Conservation (phyloP, 352 stramenopile genomes). For the Thraustochytrium striatum region DNA sequence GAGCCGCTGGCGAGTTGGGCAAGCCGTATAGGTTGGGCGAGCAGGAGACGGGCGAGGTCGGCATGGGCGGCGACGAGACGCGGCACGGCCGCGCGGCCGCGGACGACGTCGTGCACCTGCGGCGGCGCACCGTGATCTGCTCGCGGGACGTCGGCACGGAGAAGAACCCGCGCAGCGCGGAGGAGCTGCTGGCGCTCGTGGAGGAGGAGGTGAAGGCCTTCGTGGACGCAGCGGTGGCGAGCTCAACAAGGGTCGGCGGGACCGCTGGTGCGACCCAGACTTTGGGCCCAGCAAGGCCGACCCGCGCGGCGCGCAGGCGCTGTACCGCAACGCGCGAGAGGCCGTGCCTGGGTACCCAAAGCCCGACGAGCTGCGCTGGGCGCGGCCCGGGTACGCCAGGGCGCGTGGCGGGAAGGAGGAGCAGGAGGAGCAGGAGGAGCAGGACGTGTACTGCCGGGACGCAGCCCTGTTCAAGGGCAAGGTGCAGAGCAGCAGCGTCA, state of each 20-base stretch:
- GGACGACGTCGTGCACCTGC: not conserved
- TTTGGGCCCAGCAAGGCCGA: constrained; percentile 26
- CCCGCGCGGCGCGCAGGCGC: not conserved
- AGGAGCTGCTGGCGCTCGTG: not conserved
- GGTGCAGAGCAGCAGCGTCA: not conserved
- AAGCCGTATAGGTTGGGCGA: too few relatives aligned
- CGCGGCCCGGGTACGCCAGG: constrained; percentile 3
- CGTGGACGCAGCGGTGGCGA: not conserved
- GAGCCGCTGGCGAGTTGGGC: too few relatives aligned
- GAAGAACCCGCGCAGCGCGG: not conserved
- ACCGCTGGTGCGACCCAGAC: constrained; percentile 29
- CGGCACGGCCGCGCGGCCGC: too few relatives aligned
- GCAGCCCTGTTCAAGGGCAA: not conserved
- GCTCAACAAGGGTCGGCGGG: not conserved
- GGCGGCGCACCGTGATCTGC: not conserved
- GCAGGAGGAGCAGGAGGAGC: not conserved
- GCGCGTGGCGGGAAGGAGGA: not conserved
- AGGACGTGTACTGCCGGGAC: not conserved
- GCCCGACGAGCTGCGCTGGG: constrained; percentile 14
- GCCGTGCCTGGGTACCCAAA: constrained; percentile 9
- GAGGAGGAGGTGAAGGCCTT: not conserved
- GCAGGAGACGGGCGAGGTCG: too few relatives aligned
- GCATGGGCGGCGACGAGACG: too few relatives aligned
- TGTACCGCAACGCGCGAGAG: constrained; percentile 16
- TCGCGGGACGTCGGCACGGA: not conserved